Evolutionary conservation across 2,329 filamentous ascomycete genomes (phyloP), one percentile per base, ranked within the genome.

Genomic region (Aureobasidium sp.): DNA sequence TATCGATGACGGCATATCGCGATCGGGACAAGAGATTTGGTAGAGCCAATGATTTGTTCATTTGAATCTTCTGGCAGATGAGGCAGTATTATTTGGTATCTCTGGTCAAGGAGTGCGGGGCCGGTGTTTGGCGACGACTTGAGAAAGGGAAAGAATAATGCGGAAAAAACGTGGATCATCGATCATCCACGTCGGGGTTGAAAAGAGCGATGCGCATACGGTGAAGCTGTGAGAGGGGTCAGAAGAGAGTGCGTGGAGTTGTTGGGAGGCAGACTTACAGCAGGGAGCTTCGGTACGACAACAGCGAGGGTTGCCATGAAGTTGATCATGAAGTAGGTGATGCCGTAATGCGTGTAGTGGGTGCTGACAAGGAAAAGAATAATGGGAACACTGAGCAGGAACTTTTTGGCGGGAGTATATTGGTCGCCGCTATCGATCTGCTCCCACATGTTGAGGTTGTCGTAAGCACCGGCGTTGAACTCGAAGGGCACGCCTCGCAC

Each of bases 371-470:
- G 82, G 74, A 99, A 99, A 65, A 99, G 82, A 65, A 92, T 83
- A 69, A 99, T 95, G 40, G 94, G 94, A 35, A 97, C 93, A 69
- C 88, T 90, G 68, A 97, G 85, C 62, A 99, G 81, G 71, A 99
- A 99, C 76, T 99, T 99, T 81, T 99, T 99, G 66, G 94, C 90
- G 4, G 94, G 94, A 0, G 94, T 99, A 78, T 97, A 99, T 75
- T 99, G 94, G 68, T 94, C 94, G 49, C 94, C 94, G 70, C 97
- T 95, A 79, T 99, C 94, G 74, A 99, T 99, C 78, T 99, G 94
- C 79, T 99, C 94, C 94, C 94, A 99, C 94, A 99, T 97, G 79
- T 97, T 99, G 71, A 99, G 82, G 75, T 99, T 97, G 81, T 99
- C 94, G 75, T 97, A 99, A 68, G 94, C 94, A 62, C 94, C 94